Base-by-base conservation (phyloP, 2,329 filamentous ascomycete genomes). In the Amylocarpus encephaloides region DNA sequence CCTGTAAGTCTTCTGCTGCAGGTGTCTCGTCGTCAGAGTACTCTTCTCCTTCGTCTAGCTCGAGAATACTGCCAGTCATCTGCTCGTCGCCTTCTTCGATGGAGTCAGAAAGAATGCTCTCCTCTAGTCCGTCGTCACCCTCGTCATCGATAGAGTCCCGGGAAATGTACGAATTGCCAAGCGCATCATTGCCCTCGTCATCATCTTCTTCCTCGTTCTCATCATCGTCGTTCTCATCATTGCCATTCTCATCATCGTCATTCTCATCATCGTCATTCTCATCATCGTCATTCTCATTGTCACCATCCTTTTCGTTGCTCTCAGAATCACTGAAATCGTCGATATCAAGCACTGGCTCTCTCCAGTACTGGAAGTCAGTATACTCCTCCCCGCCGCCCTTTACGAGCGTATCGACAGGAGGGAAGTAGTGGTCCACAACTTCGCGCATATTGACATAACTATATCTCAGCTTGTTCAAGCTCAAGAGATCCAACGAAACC, bases 371-470 rank as follows among this genome's bases (percentile, higher is more conserved):
- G 70, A 98, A 98, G 66, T 98, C 93, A 0, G 93, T 98, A 64
- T 88, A 98, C 50, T 95, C 86, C 66, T 97, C 93, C 11, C 91
- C 92, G 16, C 91, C 92, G 40, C 87, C 86, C 62, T 87, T 89
- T 15, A 96, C 84, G 29, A 98, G 76, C 22, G 91, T 83, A 56
- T 85, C 88, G 11, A 95, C 85, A 1, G 94, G 89, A 6, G 93
- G 93, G 68, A 98, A 98, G 72, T 95, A 97, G 68, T 98, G 93
- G 66, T 98, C 93, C 6, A 98, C 88, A 52, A 98, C 85, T 68
- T 98, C 94, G 53, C 88, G 85, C 83, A 98, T 98, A 63, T 88
- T 91, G 55, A 95, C 89, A 66, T 98, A 98, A 56, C 88, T 95
- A 62, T 94, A 92, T 71, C 93, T 95, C 67, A 97, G 87, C 67